phyloP scores from a whole-genome alignment of 1,284 basidiomycete genomes.

The Kalmanozyma brasiliensis region DNA sequence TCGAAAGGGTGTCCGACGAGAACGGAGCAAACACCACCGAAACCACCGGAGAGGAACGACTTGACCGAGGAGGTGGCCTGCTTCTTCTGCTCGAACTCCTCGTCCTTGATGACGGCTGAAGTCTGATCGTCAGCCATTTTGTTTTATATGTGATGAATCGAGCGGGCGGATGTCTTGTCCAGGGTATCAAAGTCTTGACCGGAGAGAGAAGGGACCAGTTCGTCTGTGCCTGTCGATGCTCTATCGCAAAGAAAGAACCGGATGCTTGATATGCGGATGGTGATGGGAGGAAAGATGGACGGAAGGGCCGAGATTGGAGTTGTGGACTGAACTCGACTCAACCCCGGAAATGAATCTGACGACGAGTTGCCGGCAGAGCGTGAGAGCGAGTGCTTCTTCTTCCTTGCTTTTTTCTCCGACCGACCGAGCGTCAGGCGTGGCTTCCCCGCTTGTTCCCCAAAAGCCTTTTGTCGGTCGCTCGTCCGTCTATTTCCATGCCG shows the following conservation, averaged over 20 bases:
- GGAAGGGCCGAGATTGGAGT: not conserved
- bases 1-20: conserved; percentile 97
- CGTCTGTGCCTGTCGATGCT: too few relatives aligned
- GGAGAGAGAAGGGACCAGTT: not conserved
- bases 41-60: conserved; percentile 76
- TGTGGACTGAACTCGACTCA: not conserved
- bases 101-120: conserved; percentile 47
- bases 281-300: conserved; percentile 1
- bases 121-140: conserved; percentile 60
- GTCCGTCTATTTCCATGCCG: too few relatives aligned
- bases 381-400: not conserved
- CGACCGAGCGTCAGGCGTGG: not conserved
- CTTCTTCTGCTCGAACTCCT: conserved; percentile 57
- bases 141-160: conserved; percentile 8
- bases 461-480: not conserved
- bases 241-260: not conserved
- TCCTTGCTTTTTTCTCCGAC: conserved; percentile 1
- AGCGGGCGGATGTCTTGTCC: not conserved
- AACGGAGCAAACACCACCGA: conserved; percentile 86
- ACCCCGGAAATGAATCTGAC: conserved; percentile 8
- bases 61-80: conserved; percentile 62
- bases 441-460: not conserved
- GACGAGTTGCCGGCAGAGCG: conserved; percentile 5
- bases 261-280: conserved; percentile 3
- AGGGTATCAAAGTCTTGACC: not conserved